Evolutionary conservation across 2,329 filamentous ascomycete genomes (phyloP), one percentile per base, ranked within the genome.

Genomic region (Venturia asperata): DNA sequence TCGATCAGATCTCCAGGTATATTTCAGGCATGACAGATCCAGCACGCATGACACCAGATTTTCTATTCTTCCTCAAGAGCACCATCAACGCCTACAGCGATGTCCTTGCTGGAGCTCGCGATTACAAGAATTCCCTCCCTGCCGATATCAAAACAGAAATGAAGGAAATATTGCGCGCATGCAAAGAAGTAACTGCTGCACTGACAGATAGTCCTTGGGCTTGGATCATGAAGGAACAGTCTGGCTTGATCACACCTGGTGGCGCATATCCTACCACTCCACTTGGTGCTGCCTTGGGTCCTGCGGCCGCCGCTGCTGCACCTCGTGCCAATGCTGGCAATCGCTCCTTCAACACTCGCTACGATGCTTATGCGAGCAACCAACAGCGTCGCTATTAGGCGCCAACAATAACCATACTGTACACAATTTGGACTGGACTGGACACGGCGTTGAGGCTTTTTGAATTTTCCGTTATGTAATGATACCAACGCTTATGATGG

Each of bases 221-320:
- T 58, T 68, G 62, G 82, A 79, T 15, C 82, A 82, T 60, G 80
- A 81, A 27, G 78, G 83, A 11, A 80, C 83, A 13, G 77, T 92
- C 45, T 37, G 52, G 52, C 5, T 21, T 34, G 24, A 55, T 5
- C n/a, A 49, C 37, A 47, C 52, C 61, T 39, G 30, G 43, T n/a
- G 63, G 47, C 37, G 39, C 47, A 34, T 43, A 67, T 10, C 92
- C 92, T 10, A 91, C 94, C 71, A 97, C 92, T 1, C 92, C 93
- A 9, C 83, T 96, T 67, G 94, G 90, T 70, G 92, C 92, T 19
- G 92, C 92, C 1, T 81, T 97, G 5, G 93, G 92, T 0, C 91
- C 92, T 6, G 92, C 92, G 24, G 90, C 92, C 64, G 92, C 96
- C 76, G 92, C 92, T 0, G 97, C 91, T 0, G 87, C 96, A 13